Conservation (phyloP, 371 early-diverging fungal species). For the Rhizomucor pusillus region DNA sequence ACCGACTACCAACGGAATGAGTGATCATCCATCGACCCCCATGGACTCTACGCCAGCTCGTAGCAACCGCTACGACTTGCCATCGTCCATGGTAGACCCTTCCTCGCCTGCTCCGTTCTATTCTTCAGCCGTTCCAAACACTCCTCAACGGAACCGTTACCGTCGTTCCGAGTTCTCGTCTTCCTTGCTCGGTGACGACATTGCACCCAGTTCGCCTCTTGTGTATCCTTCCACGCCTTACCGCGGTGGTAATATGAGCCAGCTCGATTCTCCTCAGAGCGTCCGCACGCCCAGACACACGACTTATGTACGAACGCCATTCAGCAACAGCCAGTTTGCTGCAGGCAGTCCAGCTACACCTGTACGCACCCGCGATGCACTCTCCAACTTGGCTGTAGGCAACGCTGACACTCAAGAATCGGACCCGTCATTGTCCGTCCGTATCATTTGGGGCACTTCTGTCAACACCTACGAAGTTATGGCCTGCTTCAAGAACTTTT, state of each 20-base stretch:
- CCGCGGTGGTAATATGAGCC: constrained; percentile 3
- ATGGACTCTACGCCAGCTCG: too few relatives aligned
- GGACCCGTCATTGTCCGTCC: constrained; percentile 45
- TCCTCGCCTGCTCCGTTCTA: constrained; percentile 26
- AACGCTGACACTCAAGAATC: constrained; percentile 30
- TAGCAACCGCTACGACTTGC: neutral
- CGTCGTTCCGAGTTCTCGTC: constrained; percentile 45
- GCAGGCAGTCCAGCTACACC: constrained; percentile 20
- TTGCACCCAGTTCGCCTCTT: constrained; percentile 31
- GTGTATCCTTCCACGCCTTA: constrained; percentile 43
- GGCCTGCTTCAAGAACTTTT: constrained; percentile 87
- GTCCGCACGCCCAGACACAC: constrained; percentile 36
- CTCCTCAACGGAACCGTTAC: constrained; percentile 21
- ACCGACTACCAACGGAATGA: too few relatives aligned
- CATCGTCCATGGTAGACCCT: constrained; percentile 16
- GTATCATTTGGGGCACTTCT: constrained; percentile 98
- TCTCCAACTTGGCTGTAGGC: constrained; percentile 8
- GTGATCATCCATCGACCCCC: too few relatives aligned
- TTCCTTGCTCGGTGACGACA: constrained; percentile 34
- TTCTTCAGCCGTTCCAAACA: constrained; percentile 24
- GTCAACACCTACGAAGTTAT: constrained; percentile 93
- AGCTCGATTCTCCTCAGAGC: constrained; percentile 20
- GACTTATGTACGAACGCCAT: constrained; percentile 41
- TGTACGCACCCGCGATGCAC: constrained; percentile 2
- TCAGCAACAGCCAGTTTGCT: constrained; percentile 11